Percentiles rank a stretch among this genome's conserved stretches.
These are phyloP conservation scores for Diaporthe helianthi DNA, from an alignment of 2,329 filamentous ascomycete genomes.

Conservation along the genomic window DNA sequence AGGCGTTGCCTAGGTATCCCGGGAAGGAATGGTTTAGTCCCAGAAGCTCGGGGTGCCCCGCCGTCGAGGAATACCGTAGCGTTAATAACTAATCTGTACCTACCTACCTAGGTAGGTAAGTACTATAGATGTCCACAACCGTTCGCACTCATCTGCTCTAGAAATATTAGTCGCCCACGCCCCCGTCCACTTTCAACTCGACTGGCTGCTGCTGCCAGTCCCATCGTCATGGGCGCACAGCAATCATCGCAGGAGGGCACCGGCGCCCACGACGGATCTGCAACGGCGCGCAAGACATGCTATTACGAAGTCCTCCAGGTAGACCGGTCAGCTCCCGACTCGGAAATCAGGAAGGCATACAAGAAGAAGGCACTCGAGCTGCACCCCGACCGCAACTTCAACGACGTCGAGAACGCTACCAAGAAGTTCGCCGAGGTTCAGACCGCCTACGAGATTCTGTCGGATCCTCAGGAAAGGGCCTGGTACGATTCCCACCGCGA, in stretches of 20 bases:
- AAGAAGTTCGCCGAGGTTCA: constrained; percentile 89
- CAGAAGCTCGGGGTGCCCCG: background rate
- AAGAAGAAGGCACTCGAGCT: constrained; percentile 88
- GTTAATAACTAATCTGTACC: background rate
- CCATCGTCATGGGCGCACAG: constrained; percentile 58
- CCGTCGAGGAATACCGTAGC: background rate
- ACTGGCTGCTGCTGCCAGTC: background rate
- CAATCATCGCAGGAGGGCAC: constrained; percentile 53
- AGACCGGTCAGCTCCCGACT: constrained; percentile 74
- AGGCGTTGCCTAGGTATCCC: background rate
- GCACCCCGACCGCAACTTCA: constrained; percentile 92
- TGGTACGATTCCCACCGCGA: constrained; percentile 98
- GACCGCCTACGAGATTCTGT: constrained; percentile 93
- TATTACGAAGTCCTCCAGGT: constrained; percentile 87
- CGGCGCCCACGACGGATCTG: constrained; percentile 37
- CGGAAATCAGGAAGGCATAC: constrained; percentile 97
- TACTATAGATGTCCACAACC: background rate
- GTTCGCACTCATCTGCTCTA: background rate
- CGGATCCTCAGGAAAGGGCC: constrained; percentile 90
- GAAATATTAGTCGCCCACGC: background rate
- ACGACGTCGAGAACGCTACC: constrained; percentile 84
- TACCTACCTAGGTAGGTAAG: no score
- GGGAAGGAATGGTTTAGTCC: background rate
- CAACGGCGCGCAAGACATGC: constrained; percentile 65
- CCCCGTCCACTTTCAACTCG: background rate